Evolutionary conservation across 1,284 basidiomycete genomes (phyloP).

Genomic region (Schizophyllum amplum): DNA sequence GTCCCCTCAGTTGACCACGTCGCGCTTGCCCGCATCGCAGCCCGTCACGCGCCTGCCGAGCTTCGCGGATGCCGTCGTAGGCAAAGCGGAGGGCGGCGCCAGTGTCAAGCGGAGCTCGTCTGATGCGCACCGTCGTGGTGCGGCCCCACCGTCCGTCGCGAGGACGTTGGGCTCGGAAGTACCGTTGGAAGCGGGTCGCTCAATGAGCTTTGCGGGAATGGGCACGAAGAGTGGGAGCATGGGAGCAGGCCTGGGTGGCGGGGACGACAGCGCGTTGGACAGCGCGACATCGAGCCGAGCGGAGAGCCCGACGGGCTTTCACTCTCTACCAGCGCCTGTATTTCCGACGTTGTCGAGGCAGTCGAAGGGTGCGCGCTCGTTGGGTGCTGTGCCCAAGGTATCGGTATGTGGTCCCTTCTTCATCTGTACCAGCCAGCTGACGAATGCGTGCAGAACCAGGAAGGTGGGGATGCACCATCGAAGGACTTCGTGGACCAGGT

Average conservation of each 20-base stretch:
- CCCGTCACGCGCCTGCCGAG: background rate
- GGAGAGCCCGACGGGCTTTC: background rate
- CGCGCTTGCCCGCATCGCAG: background rate
- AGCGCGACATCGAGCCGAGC: background rate
- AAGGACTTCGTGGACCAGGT: background rate
- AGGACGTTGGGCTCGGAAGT: background rate
- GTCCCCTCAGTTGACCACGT: background rate
- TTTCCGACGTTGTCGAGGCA: background rate
- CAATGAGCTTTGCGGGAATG: background rate
- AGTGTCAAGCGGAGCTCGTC: background rate
- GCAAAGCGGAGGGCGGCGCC: background rate
- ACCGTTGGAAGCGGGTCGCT: background rate
- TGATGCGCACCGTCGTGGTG: background rate
- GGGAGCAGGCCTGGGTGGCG: background rate
- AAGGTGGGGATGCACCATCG: background rate
- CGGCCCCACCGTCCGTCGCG: background rate
- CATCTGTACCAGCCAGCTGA: too few relatives aligned
- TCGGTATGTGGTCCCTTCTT: background rate
- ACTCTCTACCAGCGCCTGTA: background rate
- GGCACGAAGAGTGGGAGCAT: background rate
- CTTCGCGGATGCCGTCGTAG: background rate
- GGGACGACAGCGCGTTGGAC: background rate
- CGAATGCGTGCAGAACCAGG: too few relatives aligned
- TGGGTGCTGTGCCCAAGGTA: background rate
- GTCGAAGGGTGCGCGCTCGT: background rate